Base-by-base conservation (phyloP, 495 filamentous ascomycete species). In the Diplogelasinospora grovesii region DNA sequence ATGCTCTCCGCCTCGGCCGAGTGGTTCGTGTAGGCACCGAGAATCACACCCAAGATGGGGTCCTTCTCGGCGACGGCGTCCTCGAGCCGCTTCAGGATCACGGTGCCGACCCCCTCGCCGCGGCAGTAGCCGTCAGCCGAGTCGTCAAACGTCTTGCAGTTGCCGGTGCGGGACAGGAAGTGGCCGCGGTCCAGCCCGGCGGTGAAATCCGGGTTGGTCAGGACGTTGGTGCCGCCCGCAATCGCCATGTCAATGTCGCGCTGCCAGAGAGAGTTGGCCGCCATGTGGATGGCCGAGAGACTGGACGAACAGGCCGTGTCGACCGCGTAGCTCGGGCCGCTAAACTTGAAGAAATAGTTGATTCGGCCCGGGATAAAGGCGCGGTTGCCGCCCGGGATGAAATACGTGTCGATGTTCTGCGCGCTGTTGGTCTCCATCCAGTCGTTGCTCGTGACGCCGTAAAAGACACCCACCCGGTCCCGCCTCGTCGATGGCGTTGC, bases 381-480 rank as follows among this genome's bases (percentile, higher is more conserved):
- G 35, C 83, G 71, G 18, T 82, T 75, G 33, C 79, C 82, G 26
- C 86, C 86, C 1, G 86, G 79, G 42, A 89, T 85, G 52, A 80
- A 85, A 52, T 90, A 89, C 1, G 85, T 89, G 57, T 85, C 83
- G 39, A 90, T 77, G 38, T 88, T 81, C 48, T 90, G 77, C 14
- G 77, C 75, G 27, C 75, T 78, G 54, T 88, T 88, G 43, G 85
- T 75, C 43, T 90, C 86, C 53, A 77, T 70, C 64, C 83, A 90
- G 48, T 90, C 86, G 44, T 89, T 81, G 54, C 79, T 85, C 4
- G 85, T 83, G 59, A 83, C 78, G 22, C 86, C 86, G 54, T 87
- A 88, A 59, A 86, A 93, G 10, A 79, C 81, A n/a, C 85, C 86
- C 34, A 89, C 78, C 1, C 86, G 74, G 52, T 86, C 72, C 14